phyloP scores from a whole-genome alignment of 345 rosid species.

The Corymbia maculata region DNA sequence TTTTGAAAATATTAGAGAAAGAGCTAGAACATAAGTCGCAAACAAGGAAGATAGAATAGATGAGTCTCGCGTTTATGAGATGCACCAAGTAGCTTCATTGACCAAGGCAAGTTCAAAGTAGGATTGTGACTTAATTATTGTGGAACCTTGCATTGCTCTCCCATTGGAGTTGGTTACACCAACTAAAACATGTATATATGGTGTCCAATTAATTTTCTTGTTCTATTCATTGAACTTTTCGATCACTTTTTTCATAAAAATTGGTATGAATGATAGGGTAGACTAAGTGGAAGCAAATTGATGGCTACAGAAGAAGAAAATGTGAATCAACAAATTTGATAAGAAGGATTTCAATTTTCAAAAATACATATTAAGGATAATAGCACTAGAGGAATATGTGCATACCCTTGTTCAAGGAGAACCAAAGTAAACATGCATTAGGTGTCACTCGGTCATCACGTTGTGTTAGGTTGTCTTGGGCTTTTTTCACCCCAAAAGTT shows the following conservation, averaged over 20 bases:
- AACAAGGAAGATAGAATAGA: no score
- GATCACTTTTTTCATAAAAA: no score
- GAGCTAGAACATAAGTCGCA: no score
- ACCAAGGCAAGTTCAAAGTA: no score
- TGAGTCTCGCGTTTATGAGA: no score
- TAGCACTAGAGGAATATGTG: not conserved
- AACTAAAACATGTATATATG: not conserved
- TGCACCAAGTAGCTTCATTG: no score
- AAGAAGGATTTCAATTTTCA: not conserved
- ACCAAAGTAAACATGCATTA: not conserved
- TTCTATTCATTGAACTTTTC: not conserved
- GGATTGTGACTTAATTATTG: no score
- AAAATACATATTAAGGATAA: not conserved
- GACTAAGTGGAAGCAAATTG: not conserved
- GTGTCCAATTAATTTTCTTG: not conserved
- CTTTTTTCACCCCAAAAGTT: no score
- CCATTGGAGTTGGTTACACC: not conserved
- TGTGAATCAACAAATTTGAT: no score
- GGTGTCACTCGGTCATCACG: not conserved
- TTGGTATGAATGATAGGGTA: not conserved
- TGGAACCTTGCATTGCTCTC: not conserved
- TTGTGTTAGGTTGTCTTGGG: no score
- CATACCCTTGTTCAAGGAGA: not conserved
- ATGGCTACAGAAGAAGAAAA: not conserved
- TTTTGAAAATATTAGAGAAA: no score